Evolutionary conservation across 2,329 filamentous ascomycete species (phyloP).

Genomic region (Incumbomyces lentus): DNA sequence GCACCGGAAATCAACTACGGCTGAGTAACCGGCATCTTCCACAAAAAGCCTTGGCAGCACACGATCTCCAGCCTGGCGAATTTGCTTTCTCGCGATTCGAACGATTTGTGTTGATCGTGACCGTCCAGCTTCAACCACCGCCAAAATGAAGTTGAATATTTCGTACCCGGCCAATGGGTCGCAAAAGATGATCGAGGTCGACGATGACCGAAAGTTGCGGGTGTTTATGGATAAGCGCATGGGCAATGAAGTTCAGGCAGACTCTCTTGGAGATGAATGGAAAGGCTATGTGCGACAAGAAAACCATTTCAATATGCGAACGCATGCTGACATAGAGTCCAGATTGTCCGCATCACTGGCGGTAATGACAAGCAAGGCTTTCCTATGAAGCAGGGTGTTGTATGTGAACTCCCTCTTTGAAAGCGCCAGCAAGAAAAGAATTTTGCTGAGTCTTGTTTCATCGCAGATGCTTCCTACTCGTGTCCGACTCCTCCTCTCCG

Average conservation of each 20-base stretch:
- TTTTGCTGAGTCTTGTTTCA: slow-evolving; percentile 21
- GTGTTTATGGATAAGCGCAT: slow-evolving; percentile 98
- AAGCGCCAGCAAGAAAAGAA: slow-evolving; percentile 20
- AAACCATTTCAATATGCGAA: neutral
- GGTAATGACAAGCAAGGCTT: slow-evolving; percentile 99
- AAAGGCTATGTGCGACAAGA: slow-evolving; percentile 96
- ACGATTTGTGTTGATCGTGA: neutral
- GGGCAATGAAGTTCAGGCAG: slow-evolving; percentile 66
- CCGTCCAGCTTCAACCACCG: slow-evolving; percentile 12
- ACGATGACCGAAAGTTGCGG: slow-evolving; percentile 98
- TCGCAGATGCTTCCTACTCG: slow-evolving; percentile 78
- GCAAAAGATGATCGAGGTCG: slow-evolving; percentile 97
- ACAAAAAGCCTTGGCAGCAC: no score
- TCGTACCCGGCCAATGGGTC: slow-evolving; percentile 98
- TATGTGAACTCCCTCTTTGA: slow-evolving; percentile 29
- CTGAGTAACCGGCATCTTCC: no score
- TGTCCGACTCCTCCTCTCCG: slow-evolving; percentile 91
- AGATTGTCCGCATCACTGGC: slow-evolving; percentile 62
- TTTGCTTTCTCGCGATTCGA: no score
- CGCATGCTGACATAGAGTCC: slow-evolving; percentile 11
- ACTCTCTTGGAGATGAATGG: slow-evolving; percentile 97
- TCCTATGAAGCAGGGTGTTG: slow-evolving; percentile 99
- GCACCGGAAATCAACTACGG: no score
- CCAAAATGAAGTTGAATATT: slow-evolving; percentile 62
- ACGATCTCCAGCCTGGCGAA: no score